Base-by-base conservation (phyloP, 2,329 filamentous ascomycete species). In the Cladosporium sp. region DNA sequence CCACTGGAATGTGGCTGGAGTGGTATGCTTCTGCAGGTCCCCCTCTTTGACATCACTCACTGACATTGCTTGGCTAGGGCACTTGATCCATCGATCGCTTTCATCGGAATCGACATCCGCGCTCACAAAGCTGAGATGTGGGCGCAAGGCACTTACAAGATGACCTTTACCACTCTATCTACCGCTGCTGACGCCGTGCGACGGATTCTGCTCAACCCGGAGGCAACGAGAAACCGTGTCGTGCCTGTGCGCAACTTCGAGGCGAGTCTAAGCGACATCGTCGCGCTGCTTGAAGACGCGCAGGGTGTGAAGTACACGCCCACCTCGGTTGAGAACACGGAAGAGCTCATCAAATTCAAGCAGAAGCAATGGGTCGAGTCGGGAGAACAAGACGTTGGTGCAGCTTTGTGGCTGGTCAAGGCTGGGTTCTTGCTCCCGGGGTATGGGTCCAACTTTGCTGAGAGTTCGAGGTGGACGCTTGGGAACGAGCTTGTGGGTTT, bases 221-320 rank as follows among this genome's bases (percentile, higher is more conserved):
- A 69, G 14, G 65, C 76, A 64, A 78, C 76, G 1, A 70, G 64
- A 34, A 77, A 79, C 64, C 71, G 74, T 41, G 66, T 72, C 26
- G 68, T 80, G 18, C 89, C 86, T 67, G 86, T 92, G 1, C 88
- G 90, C 71, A 90, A 88, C 0, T 92, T 91, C 70, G 86, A 88
- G 0, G 83, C 85, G 8, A 90, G 86, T 0, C 85, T 88, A 0
- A 81, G 85, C 5, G 78, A 86, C 26, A 87, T 91, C 24, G 74
- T 90, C 28, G 81, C 81, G 24, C 88, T 90, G 73, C 89, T 88
- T 70, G 87, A 91, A 77, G 84, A 80, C 67, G 88, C 90, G 75
- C 88, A 86, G 0, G 84, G 83, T 4, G 75, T 78, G 15, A 79
- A 83, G 67, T 90, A 87, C 86, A 75, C 80, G 0, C 78, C 86